These are phyloP conservation scores for Fonsecaea nubica DNA, from an alignment of 2,329 filamentous ascomycete genomes.

Conservation along the genomic window DNA sequence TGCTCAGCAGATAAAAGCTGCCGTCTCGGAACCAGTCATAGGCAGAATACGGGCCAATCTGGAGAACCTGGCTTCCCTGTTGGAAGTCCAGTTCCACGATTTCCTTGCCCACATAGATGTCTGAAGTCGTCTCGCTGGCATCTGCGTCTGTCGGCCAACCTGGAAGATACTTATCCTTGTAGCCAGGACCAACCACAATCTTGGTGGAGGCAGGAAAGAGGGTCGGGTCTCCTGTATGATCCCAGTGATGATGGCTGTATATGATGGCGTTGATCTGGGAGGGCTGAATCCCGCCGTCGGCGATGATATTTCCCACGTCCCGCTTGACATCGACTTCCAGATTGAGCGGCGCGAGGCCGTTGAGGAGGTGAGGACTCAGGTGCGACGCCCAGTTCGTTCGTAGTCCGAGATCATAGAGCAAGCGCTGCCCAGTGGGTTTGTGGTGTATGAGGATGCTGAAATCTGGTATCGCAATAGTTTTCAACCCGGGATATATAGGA, in stretches of 20 bases:
- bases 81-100: not conserved
- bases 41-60: slow-evolving; percentile 24
- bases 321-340: not conserved
- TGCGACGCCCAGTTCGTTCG: not conserved
- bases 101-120: not conserved
- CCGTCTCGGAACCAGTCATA: no score
- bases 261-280: not conserved
- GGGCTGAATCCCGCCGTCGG: not conserved
- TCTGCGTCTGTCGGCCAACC: not conserved
- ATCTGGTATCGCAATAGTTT: no score
- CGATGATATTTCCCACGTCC: no score
- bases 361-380: no score
- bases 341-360: no score
- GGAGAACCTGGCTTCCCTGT: no score
- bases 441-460: slow-evolving; percentile 2
- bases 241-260: not conserved
- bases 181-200: slow-evolving; percentile 1
- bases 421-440: not conserved
- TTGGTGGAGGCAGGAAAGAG: not conserved
- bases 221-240: not conserved
- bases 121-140: not conserved
- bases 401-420: not conserved
- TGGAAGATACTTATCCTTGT: not conserved
- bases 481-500: no score
- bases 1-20: no score